A percentile compares a stretch with the other conserved stretches of the same genome.
These are phyloP conservation scores for Cladosporium sp. DNA, from an alignment of 2,329 filamentous ascomycete genomes.

Conservation along the genomic window DNA sequence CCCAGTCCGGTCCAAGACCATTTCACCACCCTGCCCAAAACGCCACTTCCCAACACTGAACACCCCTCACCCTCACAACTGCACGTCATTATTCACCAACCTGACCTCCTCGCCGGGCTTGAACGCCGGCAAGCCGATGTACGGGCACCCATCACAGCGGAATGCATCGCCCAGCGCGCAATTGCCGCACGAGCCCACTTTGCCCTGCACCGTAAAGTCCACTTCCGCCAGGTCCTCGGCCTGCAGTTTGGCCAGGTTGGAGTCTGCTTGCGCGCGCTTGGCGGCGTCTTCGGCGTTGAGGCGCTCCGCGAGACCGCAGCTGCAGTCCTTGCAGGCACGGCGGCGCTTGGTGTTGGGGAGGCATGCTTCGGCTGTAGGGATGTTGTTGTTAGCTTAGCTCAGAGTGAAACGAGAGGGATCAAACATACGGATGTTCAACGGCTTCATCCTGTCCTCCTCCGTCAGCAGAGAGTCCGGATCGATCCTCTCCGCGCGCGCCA, in stretches of 20 bases:
- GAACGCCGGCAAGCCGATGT: slow-evolving; percentile 90
- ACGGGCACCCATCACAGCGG: slow-evolving; percentile 68
- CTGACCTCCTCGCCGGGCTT: slow-evolving; percentile 94
- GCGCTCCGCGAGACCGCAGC: slow-evolving; percentile 84
- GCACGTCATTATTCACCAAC: slow-evolving; percentile 80
- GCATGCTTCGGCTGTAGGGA: slow-evolving; percentile 71
- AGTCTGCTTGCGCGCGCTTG: slow-evolving; percentile 65
- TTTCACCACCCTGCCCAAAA: neutral
- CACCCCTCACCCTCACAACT: slow-evolving; percentile 56
- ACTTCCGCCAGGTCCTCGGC: slow-evolving; percentile 82
- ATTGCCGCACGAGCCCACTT: slow-evolving; percentile 91
- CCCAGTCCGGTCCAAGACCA: neutral
- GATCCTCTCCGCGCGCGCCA: slow-evolving; percentile 75
- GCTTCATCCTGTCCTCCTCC: slow-evolving; percentile 77
- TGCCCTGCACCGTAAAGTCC: slow-evolving; percentile 97
- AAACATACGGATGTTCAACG: slow-evolving; percentile 70
- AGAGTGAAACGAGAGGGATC: too few species aligned
- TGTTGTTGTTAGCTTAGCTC: slow-evolving; percentile 26
- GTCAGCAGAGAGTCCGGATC: slow-evolving; percentile 86
- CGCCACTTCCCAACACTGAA: neutral
- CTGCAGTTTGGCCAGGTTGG: slow-evolving; percentile 58
- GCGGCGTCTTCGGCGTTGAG: slow-evolving; percentile 80
- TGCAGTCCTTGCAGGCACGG: slow-evolving; percentile 96
- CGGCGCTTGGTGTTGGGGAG: slow-evolving; percentile 86
- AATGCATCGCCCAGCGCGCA: slow-evolving; percentile 88